Conservation (phyloP, 768 basidiomycete species). For the Boletus subcaerulescens region DNA sequence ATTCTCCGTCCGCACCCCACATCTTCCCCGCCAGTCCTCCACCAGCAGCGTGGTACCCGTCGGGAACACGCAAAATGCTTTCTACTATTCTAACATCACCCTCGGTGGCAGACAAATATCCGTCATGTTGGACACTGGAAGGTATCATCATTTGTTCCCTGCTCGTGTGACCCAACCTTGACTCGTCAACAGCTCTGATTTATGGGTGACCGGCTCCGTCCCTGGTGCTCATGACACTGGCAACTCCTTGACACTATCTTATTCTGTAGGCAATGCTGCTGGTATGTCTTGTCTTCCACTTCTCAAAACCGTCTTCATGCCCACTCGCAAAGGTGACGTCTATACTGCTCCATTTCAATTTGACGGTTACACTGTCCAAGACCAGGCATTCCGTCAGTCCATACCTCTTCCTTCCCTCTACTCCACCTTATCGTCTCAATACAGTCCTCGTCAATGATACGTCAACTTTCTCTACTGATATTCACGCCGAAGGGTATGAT, state of each 20-base stretch:
- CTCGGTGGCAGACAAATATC: constrained; percentile 55
- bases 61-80: constrained; percentile 64
- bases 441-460: constrained; percentile 64
- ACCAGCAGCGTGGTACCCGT: constrained; percentile 39
- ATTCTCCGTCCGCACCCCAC: constrained; percentile 11
- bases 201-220: constrained; percentile 62
- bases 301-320: not conserved
- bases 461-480: constrained; percentile 59
- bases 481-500: constrained; percentile 58
- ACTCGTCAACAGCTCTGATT: constrained; percentile 53
- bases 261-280: constrained; percentile 65
- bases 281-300: constrained; percentile 38
- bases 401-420: not conserved
- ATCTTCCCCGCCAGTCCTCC: constrained; percentile 26
- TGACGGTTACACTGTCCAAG: constrained; percentile 52
- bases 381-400: constrained; percentile 66
- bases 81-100: constrained; percentile 72
- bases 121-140: constrained; percentile 76
- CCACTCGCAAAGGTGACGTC: constrained; percentile 46
- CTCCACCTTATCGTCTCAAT: not conserved
- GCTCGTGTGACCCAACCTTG: not conserved
- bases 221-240: constrained; percentile 56
- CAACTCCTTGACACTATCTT: constrained; percentile 51
- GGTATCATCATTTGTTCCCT: constrained; percentile 36
- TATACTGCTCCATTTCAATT: constrained; percentile 51